Conservation (phyloP, 2,329 filamentous ascomycete species). For the Cladosporium sphaerospermum region DNA sequence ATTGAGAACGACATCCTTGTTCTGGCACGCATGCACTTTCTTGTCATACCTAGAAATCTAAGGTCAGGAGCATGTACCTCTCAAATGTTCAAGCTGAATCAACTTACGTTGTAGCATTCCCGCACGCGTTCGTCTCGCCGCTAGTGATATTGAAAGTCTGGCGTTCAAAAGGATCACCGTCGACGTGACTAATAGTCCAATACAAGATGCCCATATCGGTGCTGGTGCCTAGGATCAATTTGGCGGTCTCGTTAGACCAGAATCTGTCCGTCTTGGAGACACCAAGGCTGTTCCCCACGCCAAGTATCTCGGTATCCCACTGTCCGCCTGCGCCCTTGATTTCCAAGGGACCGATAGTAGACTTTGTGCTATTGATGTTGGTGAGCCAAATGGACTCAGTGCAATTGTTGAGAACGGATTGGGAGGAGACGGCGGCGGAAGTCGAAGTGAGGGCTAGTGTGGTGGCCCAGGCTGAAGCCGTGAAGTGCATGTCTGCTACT, state of each 20-base stretch:
- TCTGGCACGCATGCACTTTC: constrained; percentile 18
- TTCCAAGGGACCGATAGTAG: constrained; percentile 12
- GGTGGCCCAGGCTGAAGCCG: constrained; percentile 10
- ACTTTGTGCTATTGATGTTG: constrained; percentile 19
- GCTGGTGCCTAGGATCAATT: constrained; percentile 24
- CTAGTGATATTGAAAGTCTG: constrained; percentile 19
- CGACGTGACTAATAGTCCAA: constrained; percentile 24
- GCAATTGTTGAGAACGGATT: constrained; percentile 26
- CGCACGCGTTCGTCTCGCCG: constrained; percentile 6
- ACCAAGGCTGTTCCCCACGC: constrained; percentile 27
- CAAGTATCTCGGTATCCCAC: constrained; percentile 19
- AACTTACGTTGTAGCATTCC: constrained; percentile 8
- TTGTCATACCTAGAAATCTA: constrained; percentile 13
- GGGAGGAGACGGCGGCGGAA: constrained; percentile 13
- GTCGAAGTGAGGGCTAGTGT: constrained; percentile 13
- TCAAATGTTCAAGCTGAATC: not conserved
- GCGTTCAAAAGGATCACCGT: constrained; percentile 23
- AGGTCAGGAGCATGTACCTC: constrained; percentile 4
- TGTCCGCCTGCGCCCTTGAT: constrained; percentile 16
- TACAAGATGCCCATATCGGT: constrained; percentile 19
- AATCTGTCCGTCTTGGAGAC: constrained; percentile 23
- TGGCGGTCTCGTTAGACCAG: constrained; percentile 19
- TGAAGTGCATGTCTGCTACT: constrained; percentile 19
- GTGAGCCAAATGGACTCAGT: constrained; percentile 21
- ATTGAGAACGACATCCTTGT: constrained; percentile 16